Conservation (phyloP, 495 filamentous ascomycete species). For the Echria macrotheca region DNA sequence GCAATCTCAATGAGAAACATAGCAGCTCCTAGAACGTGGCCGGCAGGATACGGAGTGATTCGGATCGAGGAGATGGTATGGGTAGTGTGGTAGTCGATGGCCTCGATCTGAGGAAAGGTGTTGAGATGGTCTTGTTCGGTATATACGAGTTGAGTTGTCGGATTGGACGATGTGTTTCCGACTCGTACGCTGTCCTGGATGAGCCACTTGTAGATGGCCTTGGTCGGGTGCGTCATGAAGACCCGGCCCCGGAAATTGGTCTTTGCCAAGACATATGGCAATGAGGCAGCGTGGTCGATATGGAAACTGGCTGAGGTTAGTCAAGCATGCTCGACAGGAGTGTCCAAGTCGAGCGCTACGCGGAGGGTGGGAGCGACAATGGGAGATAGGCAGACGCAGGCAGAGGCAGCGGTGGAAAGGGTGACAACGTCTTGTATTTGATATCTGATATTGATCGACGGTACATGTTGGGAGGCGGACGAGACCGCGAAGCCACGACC, state of each 20-base stretch:
- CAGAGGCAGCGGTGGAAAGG: conserved; percentile 21
- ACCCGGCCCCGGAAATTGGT: conserved; percentile 95
- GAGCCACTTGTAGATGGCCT: conserved; percentile 99
- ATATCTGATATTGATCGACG: conserved; percentile 30
- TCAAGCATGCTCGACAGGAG: conserved; percentile 9
- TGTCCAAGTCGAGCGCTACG: neutral
- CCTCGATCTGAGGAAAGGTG: conserved; percentile 89
- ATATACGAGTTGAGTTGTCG: conserved; percentile 70
- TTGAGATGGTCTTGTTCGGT: conserved; percentile 91
- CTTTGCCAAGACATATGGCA: conserved; percentile 95
- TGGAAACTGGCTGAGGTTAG: conserved; percentile 69
- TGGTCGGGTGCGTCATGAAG: conserved; percentile 98
- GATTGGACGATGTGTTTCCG: conserved; percentile 69
- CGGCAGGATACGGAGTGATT: conserved; percentile 93
- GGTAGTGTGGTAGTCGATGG: conserved; percentile 96
- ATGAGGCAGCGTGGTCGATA: conserved; percentile 90
- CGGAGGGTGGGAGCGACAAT: conserved; percentile 1
- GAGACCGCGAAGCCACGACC: too few relatives aligned
- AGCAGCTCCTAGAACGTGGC: conserved; percentile 94
- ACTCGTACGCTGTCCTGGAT: conserved; percentile 95
- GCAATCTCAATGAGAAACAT: conserved; percentile 98
- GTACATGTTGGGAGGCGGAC: conserved; percentile 21
- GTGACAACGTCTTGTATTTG: conserved; percentile 32
- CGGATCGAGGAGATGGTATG: conserved; percentile 94
- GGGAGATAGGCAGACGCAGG: neutral